These are phyloP conservation scores for Crithidia brevicula DNA, from an alignment of 208 protist species.

Conservation along the genomic window DNA sequence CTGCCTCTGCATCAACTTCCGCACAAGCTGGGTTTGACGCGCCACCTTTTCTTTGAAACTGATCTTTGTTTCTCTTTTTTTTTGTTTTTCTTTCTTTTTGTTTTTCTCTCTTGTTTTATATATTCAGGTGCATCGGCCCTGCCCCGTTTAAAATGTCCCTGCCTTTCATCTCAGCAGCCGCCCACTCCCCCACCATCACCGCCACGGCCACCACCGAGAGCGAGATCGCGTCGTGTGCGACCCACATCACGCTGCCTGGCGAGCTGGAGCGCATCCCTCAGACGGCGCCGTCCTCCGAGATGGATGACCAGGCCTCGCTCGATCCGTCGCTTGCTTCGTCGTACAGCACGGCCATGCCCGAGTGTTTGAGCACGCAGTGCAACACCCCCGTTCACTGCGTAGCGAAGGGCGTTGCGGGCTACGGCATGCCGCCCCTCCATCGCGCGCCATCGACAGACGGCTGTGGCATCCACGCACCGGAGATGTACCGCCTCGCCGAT, in stretches of 20 bases:
- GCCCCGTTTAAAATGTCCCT: slow-evolving; percentile 9
- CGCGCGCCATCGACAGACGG: neutral
- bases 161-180: neutral
- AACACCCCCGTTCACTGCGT: slow-evolving; percentile 10
- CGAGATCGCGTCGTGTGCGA: slow-evolving; percentile 7
- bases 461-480: neutral
- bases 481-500: slow-evolving; percentile 16
- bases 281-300: slow-evolving; percentile 10
- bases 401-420: neutral
- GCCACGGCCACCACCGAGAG: neutral
- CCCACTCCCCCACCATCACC: neutral
- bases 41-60: neutral
- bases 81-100: neutral
- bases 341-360: slow-evolving; percentile 14
- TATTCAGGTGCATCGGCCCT: neutral
- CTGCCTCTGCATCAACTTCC: too few species aligned
- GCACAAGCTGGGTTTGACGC: neutral
- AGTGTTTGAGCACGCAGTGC: slow-evolving; percentile 18
- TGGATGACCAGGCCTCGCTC: slow-evolving; percentile 4
- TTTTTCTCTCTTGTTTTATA: neutral
- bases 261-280: slow-evolving; percentile 13
- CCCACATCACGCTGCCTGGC: slow-evolving; percentile 14
- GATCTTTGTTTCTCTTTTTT: neutral
- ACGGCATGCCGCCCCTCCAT: neutral
- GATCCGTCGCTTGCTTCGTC: slow-evolving; percentile 4